Evolutionary conservation across 2,329 filamentous ascomycete species (phyloP).

Genomic region (Scedosporium boydii): DNA sequence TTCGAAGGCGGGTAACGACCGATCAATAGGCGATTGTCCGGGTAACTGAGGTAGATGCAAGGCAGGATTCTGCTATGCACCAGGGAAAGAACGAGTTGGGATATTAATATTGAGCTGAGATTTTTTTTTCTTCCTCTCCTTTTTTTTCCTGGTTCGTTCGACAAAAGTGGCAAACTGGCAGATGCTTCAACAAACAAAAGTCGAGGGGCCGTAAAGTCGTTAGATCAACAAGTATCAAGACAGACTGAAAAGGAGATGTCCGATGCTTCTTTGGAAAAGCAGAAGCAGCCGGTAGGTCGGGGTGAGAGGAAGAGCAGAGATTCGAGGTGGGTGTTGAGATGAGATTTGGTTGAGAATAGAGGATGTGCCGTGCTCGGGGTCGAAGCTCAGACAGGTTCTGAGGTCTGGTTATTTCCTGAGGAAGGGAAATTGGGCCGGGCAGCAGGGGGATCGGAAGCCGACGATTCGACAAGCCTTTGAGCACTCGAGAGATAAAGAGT

Average conservation of each 20-base stretch:
- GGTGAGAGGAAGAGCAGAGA: constrained; percentile 9
- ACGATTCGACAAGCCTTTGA: background rate
- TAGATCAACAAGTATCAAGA: background rate
- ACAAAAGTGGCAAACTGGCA: constrained; percentile 1
- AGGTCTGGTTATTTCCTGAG: background rate
- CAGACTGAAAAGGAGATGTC: background rate
- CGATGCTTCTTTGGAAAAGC: background rate
- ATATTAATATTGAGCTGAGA: background rate
- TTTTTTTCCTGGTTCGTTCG: background rate
- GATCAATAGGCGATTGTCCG: background rate
- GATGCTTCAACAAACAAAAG: constrained; percentile 5
- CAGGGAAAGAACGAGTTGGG: background rate
- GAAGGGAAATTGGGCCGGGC: background rate
- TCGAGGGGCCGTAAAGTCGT: constrained; percentile 5
- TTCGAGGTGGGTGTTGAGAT: background rate
- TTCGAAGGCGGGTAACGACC: background rate
- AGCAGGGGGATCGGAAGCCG: background rate
- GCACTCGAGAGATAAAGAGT: background rate
- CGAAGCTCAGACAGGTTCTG: background rate
- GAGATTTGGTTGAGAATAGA: background rate
- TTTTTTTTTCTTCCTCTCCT: background rate
- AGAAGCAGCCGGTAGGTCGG: constrained; percentile 4
- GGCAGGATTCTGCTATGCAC: background rate
- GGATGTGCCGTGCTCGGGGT: background rate
- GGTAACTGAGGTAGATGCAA: background rate